Evolutionary conservation across 2,329 filamentous ascomycete genomes (phyloP).

Genomic region (Cladophialophora bantiana): DNA sequence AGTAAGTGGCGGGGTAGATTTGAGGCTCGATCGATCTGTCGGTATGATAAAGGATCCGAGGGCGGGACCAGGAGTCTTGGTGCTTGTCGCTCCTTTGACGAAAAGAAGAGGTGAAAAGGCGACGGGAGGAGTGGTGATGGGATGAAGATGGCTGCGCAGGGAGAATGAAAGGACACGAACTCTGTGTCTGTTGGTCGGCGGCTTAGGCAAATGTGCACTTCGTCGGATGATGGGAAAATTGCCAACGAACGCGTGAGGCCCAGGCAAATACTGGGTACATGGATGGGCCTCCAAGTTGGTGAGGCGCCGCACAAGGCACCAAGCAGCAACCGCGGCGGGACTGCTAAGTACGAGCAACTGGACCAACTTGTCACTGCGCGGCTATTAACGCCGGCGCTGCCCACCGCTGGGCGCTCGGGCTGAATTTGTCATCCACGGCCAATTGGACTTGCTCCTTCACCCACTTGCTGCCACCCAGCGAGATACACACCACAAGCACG

Average conservation of each 20-base stretch:
- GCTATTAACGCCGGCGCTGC: not conserved
- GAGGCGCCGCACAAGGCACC: slow-evolving; percentile 6
- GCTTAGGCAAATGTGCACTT: not conserved
- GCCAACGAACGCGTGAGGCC: slow-evolving; percentile 4
- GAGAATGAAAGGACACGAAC: not conserved
- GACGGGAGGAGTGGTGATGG: slow-evolving; percentile 3
- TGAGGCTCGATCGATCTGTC: slow-evolving; percentile 29
- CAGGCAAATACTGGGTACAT: not conserved
- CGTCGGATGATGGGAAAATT: slow-evolving; percentile 5
- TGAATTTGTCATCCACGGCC: slow-evolving; percentile 1
- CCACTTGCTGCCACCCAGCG: not conserved
- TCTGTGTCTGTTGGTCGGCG: not conserved
- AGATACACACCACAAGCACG: not conserved
- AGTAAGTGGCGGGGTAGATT: slow-evolving; percentile 29
- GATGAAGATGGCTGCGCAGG: not conserved
- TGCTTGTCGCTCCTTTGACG: slow-evolving; percentile 3
- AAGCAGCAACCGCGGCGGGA: not conserved
- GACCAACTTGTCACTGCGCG: not conserved
- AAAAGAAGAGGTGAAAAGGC: not conserved
- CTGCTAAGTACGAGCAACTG: not conserved
- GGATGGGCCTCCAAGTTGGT: not conserved
- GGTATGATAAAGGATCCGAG: slow-evolving; percentile 25
- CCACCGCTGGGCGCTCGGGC: not conserved
- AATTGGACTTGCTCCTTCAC: not conserved
- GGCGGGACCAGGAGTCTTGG: slow-evolving; percentile 11